These are phyloP conservation scores for Candida ipomoeae DNA, from an alignment of 805 yeast genomes.

Conservation along the genomic window DNA sequence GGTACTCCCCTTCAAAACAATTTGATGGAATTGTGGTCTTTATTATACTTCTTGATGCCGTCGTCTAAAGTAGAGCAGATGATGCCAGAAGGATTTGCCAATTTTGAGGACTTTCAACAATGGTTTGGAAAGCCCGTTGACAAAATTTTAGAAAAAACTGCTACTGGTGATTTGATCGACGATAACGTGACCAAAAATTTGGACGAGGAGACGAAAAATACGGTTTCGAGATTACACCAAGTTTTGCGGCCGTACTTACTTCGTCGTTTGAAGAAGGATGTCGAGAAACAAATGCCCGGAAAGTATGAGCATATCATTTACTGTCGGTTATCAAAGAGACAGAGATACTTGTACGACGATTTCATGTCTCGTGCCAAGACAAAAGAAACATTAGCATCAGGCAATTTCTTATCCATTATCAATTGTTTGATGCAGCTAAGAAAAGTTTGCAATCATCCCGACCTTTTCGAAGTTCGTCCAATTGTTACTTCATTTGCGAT, in stretches of 20 bases:
- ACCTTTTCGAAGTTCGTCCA: slow-evolving; percentile 92
- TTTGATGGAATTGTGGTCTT: slow-evolving; percentile 92
- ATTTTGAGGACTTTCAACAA: slow-evolving; percentile 90
- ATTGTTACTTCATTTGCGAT: slow-evolving; percentile 85
- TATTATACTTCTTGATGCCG: slow-evolving; percentile 94
- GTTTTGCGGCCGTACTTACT: slow-evolving; percentile 88
- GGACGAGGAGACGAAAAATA: slow-evolving; percentile 74
- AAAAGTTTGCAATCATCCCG: slow-evolving; percentile 95
- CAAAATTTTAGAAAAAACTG: slow-evolving; percentile 69
- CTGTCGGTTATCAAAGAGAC: slow-evolving; percentile 90
- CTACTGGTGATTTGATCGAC: slow-evolving; percentile 46
- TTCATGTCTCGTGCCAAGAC: slow-evolving; percentile 97
- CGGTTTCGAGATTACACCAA: slow-evolving; percentile 86
- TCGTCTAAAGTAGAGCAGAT: slow-evolving; percentile 65
- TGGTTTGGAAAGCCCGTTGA: slow-evolving; percentile 99
- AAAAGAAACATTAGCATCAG: slow-evolving; percentile 86
- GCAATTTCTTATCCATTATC: slow-evolving; percentile 90
- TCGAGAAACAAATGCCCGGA: slow-evolving; percentile 98
- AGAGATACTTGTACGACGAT: slow-evolving; percentile 87
- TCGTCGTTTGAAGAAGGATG: slow-evolving; percentile 91
- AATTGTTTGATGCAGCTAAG: slow-evolving; percentile 97
- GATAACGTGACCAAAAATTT: slow-evolving; percentile 40
- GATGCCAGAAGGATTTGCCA: slow-evolving; percentile 95
- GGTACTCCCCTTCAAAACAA: slow-evolving; percentile 98
- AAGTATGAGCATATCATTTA: slow-evolving; percentile 93